Evolutionary conservation across 352 stramenopile species (phyloP), one percentile per base, ranked within the genome.

Genomic region (Chrysophaeum taylorii): DNA sequence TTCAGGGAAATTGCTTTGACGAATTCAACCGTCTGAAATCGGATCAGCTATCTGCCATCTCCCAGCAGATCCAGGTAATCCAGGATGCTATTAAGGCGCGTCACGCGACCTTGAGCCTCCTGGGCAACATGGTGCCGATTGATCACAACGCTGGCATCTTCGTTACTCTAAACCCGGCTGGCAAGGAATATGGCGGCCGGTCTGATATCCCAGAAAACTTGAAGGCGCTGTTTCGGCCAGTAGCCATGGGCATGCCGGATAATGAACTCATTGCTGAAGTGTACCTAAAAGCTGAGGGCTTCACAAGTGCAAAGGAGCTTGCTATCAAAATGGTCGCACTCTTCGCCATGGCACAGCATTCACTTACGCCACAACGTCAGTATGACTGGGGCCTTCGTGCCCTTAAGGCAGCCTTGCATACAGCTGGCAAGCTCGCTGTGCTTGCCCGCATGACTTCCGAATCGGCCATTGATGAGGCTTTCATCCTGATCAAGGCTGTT

Each of bases 1-100:
- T n/a, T n/a, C n/a, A n/a, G n/a, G n/a, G n/a, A n/a, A n/a, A n/a
- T n/a, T 97, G 91, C 70, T 97, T 97, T 48, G 91, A 97, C 48
- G 91, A 97, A 71, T 97, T 97, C 69, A 97, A 97, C 76, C 87
- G 92, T 0, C 78, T 97, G 0, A 96, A 96, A 68, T 87, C 93
- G 43, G 90, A 97, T 42, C 86, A 96, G 74, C 81, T 97, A 23
- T 95, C 87, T 0, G 91, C 89, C 7, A 91, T 97, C 70, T 94
- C 86, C 0, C 89, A 96, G 78, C 92, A 97, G 77, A 95, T 97
- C 69, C 89, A 96, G 69, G 77, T 94, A 23, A 97, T 97, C 64
- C 88, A 96, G 76, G 87, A 94, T 68, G 90, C 90, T 0, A 94
- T 97, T 66, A 96, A 94, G 72, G 85, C 90, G 33, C 78, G 84